These are phyloP conservation scores for Furcasterigmium sp. DNA, from an alignment of 2,329 filamentous ascomycete genomes.

Conservation along the genomic window DNA sequence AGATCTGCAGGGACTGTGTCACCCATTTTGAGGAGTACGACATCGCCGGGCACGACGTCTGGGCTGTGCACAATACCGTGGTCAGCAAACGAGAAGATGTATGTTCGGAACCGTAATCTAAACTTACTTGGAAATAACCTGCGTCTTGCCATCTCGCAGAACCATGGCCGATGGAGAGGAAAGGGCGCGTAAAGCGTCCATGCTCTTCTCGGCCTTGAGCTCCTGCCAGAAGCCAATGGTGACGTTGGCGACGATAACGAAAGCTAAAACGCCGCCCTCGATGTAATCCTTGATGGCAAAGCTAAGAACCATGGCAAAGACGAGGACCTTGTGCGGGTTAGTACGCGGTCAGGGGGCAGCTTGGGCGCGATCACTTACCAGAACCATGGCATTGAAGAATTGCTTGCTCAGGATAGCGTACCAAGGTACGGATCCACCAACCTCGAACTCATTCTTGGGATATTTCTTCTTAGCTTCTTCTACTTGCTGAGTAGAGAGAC, in stretches of 20 bases:
- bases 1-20: conserved; percentile 72
- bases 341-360: neutral
- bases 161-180: conserved; percentile 60
- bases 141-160: conserved; percentile 52
- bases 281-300: conserved; percentile 64
- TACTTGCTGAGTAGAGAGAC: conserved; percentile 57
- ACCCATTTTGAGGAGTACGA: conserved; percentile 62
- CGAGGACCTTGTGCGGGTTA: conserved; percentile 52
- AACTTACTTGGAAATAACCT: conserved; percentile 52
- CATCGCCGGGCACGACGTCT: conserved; percentile 66
- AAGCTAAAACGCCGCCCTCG: conserved; percentile 61
- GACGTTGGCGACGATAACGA: conserved; percentile 65
- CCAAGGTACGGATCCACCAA: conserved; percentile 62
- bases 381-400: conserved; percentile 72
- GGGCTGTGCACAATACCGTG: conserved; percentile 32
- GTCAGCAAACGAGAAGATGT: neutral
- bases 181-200: conserved; percentile 57
- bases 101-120: neutral
- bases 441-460: conserved; percentile 65
- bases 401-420: conserved; percentile 69
- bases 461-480: conserved; percentile 52
- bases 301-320: conserved; percentile 70
- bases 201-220: conserved; percentile 60
- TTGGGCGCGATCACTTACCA: conserved; percentile 40
- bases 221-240: conserved; percentile 63